phyloP scores from a whole-genome alignment of 1,139 yeast genomes.

The Candida neerlandica region DNA sequence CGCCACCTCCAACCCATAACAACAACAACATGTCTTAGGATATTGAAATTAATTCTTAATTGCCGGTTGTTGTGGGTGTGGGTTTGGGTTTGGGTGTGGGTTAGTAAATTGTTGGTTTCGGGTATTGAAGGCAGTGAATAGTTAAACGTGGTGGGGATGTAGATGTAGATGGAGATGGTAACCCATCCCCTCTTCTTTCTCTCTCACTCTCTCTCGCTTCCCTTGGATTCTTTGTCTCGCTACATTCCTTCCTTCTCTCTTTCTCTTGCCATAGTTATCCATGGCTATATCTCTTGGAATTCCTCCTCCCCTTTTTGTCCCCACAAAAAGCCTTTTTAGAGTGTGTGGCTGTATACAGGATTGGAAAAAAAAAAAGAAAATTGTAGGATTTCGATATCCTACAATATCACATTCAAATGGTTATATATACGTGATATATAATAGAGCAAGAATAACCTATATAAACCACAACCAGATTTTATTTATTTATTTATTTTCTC shows the following conservation, averaged over 20 bases:
- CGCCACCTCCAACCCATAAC: no score
- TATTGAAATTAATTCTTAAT: no score
- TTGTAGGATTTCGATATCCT: slow-evolving; percentile 8
- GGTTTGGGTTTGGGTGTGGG: no score
- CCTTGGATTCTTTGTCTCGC: background rate
- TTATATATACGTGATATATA: background rate
- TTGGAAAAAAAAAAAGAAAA: background rate
- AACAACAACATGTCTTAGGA: no score
- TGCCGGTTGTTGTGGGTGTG: no score
- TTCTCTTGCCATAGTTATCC: slow-evolving; percentile 2
- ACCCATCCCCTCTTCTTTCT: no score
- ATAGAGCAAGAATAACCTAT: background rate
- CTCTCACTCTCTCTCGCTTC: no score
- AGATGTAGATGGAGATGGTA: no score
- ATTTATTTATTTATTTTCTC: background rate
- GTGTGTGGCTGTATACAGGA: background rate
- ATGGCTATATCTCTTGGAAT: background rate
- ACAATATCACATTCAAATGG: slow-evolving; percentile 2
- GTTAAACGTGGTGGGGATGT: no score
- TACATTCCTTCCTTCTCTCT: background rate
- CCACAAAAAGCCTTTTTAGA: background rate
- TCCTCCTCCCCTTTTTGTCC: no score
- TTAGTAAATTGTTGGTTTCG: no score
- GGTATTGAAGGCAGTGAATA: no score
- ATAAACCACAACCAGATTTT: background rate